Base-by-base conservation (phyloP, 2,329 filamentous ascomycete species). In the Monilinia aucupariae region DNA sequence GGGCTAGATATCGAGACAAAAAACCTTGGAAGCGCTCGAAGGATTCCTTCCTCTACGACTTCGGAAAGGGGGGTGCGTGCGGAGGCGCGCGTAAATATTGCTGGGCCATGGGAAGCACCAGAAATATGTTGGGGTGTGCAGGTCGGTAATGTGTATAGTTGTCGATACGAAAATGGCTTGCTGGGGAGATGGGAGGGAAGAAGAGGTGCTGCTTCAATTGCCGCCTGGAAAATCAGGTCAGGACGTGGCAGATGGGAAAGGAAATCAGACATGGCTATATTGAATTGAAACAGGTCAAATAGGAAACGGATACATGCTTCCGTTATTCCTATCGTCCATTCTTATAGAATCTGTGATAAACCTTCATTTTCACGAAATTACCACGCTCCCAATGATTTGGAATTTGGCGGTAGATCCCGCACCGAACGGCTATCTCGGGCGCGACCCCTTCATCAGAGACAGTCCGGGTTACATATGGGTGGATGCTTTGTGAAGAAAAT, bases 41-140 rank as follows among this genome's bases (percentile, higher is more conserved):
- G 60, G 52, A 50, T 56, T 48, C 60, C 60, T 62, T 58, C 52
- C 51, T 62, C 43, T 62, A 43, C 51, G 51, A 62, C 51, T 62
- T 62, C 32, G 52, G 27, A 61, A 61, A 61, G 50, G 39, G 30
- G 17, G 34, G 17, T 61, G 27, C n/a, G 50, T 55, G 55, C 37
- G 22, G 39, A 22, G 56, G 56, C 32, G 45, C 45, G 45, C 22
- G 45, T 59, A 49, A 39, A 59, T 50, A 2, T 34, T 47, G 41
- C 43, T 47, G 30, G 27, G 8, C 17, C 20, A 37, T 34, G 41
- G 41, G 22, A 22, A 47, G 37, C 22, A 15, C 20, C 34, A 15
- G 15, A 34, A 47, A 45, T 1, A 15, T 37, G 15, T 50, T 10
- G 10, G 30, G 17, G 30, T 50, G 50, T 32, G 32, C 20, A 58